Evolutionary conservation across 2,329 filamentous ascomycete species (phyloP).

Genomic region (Colletotrichum tofieldiae): DNA sequence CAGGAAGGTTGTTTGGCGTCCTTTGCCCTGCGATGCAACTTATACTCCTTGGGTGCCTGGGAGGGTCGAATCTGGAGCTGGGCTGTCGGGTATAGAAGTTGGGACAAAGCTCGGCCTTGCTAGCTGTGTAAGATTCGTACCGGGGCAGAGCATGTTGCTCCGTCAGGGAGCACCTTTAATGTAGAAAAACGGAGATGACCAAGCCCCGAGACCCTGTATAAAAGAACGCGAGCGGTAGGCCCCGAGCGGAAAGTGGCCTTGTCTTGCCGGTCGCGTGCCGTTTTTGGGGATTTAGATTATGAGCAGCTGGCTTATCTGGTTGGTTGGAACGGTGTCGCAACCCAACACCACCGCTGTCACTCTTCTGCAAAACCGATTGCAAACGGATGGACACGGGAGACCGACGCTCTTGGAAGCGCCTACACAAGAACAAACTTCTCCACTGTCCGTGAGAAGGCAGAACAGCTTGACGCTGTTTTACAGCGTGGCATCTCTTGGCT

Average conservation of each 20-base stretch:
- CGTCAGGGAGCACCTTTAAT: not conserved
- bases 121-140: no score
- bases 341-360: not conserved
- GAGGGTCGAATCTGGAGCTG: not conserved
- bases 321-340: not conserved
- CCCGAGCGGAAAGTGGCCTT: constrained; percentile 13
- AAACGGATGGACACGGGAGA: not conserved
- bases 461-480: not conserved
- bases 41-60: not conserved
- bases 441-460: not conserved
- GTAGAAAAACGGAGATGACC: constrained; percentile 12
- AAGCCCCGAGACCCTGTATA: not conserved
- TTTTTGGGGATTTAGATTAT: not conserved
- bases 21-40: constrained; percentile 1
- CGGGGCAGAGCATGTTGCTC: no score
- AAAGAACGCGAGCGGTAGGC: constrained; percentile 1
- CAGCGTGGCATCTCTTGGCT: not conserved
- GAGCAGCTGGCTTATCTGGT: not conserved
- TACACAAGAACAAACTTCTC: not conserved
- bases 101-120: not conserved
- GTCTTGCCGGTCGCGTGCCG: constrained; percentile 25
- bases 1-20: constrained; percentile 21
- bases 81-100: not conserved
- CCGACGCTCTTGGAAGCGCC: not conserved
- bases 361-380: not conserved